A percentile compares a stretch with the other conserved stretches of the same genome.
Conservation (phyloP, 257 asterid species). For the Primulina huaijiensis region DNA sequence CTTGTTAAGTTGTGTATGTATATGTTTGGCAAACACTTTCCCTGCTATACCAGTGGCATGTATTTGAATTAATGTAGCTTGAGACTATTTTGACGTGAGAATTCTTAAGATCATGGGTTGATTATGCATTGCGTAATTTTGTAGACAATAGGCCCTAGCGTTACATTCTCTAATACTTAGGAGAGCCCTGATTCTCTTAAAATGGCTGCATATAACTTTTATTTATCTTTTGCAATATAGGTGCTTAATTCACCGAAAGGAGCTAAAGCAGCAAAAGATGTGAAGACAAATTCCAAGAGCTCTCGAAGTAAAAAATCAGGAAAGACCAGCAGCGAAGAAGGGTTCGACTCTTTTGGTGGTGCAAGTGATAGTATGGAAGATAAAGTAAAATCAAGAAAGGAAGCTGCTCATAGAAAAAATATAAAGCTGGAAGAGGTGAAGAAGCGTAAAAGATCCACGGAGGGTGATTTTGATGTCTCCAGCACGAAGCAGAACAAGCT, state of each 20-base stretch:
- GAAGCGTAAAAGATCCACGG: constrained; percentile 58
- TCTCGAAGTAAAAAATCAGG: constrained; percentile 32
- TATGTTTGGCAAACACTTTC: constrained; percentile 6
- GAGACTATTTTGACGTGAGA: not conserved
- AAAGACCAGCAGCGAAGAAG: constrained; percentile 37
- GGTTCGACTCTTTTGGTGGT: constrained; percentile 33
- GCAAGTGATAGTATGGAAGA: constrained; percentile 41
- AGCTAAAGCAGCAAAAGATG: constrained; percentile 38
- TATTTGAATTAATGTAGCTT: not conserved
- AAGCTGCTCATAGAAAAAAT: constrained; percentile 36
- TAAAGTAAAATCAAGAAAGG: constrained; percentile 43
- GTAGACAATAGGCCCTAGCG: not conserved
- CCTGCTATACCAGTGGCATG: not conserved
- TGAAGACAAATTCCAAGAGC: constrained; percentile 38
- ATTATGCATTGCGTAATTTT: not conserved
- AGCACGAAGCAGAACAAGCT: constrained; percentile 48
- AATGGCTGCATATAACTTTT: constrained; percentile 1
- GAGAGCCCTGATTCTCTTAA: constrained; percentile 14
- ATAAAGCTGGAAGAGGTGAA: constrained; percentile 48
- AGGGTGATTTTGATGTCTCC: constrained; percentile 36
- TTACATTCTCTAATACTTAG: no score
- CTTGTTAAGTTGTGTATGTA: not conserved
- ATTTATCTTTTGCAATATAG: constrained; percentile 34
- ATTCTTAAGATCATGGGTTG: not conserved
- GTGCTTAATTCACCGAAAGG: constrained; percentile 45